A percentile compares a stretch with the other conserved stretches of the same genome.
Evolutionary conservation across 768 basidiomycete species (phyloP).

Genomic region (Suillus clintonianus): DNA sequence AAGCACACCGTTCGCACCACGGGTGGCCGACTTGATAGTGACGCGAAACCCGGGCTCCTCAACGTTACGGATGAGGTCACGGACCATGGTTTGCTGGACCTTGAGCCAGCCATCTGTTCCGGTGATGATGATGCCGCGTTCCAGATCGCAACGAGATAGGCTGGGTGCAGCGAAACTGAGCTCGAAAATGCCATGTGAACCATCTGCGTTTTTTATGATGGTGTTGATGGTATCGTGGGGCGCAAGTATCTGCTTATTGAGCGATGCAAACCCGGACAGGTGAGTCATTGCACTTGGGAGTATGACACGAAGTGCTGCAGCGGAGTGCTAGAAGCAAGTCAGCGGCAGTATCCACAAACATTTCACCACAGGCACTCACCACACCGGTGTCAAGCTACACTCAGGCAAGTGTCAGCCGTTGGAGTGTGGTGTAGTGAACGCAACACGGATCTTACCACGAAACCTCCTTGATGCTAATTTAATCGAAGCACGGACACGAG

Average conservation of each 20-base stretch:
- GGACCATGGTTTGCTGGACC: conserved; percentile 34
- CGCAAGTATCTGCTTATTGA: conserved; percentile 69
- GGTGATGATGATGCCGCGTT: conserved; percentile 43
- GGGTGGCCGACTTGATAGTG: conserved; percentile 36
- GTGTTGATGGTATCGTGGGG: conserved; percentile 81
- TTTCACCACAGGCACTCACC: conserved; percentile 40
- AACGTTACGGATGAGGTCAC: conserved; percentile 23
- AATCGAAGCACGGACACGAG: background rate
- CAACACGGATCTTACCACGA: conserved; percentile 55
- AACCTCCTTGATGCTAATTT: conserved; percentile 74
- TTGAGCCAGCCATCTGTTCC: conserved; percentile 68
- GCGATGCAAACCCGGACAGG: conserved; percentile 64
- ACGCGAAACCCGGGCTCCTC: conserved; percentile 36
- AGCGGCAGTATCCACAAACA: background rate
- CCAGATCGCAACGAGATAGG: conserved; percentile 33
- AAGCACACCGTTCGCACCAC: conserved; percentile 16
- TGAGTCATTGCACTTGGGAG: conserved; percentile 53
- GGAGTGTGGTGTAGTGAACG: background rate
- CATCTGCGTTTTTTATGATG: conserved; percentile 46
- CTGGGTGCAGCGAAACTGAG: conserved; percentile 65
- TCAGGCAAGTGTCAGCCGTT: background rate
- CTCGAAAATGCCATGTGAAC: conserved; percentile 60
- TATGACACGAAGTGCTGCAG: conserved; percentile 61
- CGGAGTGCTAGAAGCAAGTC: conserved; percentile 52
- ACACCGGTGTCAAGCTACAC: conserved; percentile 77